Base-by-base conservation (phyloP, 2,329 filamentous ascomycete species). In the Exophiala alcalophila region DNA sequence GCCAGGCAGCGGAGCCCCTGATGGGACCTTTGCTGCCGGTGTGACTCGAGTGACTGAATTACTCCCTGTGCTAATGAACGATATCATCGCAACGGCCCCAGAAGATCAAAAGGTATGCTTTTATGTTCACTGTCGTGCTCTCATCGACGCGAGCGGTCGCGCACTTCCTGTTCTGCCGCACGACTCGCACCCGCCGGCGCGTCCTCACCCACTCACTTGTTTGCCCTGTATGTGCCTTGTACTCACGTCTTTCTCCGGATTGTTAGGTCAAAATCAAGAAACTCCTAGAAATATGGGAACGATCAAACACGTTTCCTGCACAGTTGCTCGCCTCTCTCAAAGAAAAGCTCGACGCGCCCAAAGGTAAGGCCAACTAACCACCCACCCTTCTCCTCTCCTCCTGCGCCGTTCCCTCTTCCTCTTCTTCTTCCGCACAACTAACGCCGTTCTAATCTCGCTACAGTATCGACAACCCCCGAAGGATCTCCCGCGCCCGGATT, bases 211-310 rank as follows among this genome's bases (percentile, higher is more conserved):
- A 28, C 25, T 34, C 25, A 21, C 30, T 49, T 28, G 20, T 25
- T 39, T 21, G 26, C 39, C 23, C 12, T 39, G 14, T 29, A 11
- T 28, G 24, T 33, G 31, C 36, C 15, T 27, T 21, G 39, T 19
- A 71, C 73, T 77, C 71, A 77, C 73, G 61, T 69, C 66, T 67
- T 46, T 47, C 57, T 63, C 61, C 62, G 53, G 9, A 20, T 62
- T 63, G 81, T 73, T 84, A 92, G 86, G 88, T 94, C 65, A 97
- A 96, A 73, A 91, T 97, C 67, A 83, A 77, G 63, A 97, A 97
- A 66, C 78, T 98, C 57, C 74, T 97, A 69, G 90, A 95, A 63
- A 98, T 98, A 56, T 98, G 92, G 92, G 90, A 96, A 64, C 92
- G 92, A 61, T 88, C 87, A 53, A 83, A 85, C 62, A 97, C 90